These are phyloP conservation scores for Solanum tarijense DNA, from an alignment of 257 asterid species.

Conservation along the genomic window DNA sequence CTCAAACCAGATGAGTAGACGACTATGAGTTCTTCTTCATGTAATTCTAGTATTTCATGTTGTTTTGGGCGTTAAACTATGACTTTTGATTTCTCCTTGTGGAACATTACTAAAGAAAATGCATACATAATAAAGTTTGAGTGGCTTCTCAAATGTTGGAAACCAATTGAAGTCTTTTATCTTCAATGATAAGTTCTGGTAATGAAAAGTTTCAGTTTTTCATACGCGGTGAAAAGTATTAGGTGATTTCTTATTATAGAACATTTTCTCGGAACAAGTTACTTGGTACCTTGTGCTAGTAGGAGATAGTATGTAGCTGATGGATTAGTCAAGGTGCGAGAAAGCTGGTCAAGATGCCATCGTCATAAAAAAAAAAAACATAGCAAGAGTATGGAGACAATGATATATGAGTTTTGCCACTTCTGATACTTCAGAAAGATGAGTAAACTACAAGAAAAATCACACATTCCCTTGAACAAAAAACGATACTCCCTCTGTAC, in stretches of 20 bases:
- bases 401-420: neutral
- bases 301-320: neutral
- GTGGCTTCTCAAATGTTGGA: neutral
- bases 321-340: neutral
- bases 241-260: neutral
- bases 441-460: neutral
- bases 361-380: neutral
- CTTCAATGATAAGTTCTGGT: neutral
- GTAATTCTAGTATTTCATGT: neutral
- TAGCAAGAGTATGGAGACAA: neutral
- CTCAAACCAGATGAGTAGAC: conserved; percentile 11
- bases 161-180: neutral
- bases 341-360: neutral
- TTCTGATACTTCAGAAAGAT: neutral
- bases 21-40: neutral
- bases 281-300: neutral
- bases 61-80: neutral
- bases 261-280: neutral
- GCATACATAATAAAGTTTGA: neutral
- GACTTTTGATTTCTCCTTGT: neutral
- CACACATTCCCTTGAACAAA: neutral
- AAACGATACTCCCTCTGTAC: neutral
- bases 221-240: neutral
- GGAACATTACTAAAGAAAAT: neutral
- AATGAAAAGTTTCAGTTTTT: neutral